Conservation (phyloP, 257 asterid species). For the Forsythia suspensa region DNA sequence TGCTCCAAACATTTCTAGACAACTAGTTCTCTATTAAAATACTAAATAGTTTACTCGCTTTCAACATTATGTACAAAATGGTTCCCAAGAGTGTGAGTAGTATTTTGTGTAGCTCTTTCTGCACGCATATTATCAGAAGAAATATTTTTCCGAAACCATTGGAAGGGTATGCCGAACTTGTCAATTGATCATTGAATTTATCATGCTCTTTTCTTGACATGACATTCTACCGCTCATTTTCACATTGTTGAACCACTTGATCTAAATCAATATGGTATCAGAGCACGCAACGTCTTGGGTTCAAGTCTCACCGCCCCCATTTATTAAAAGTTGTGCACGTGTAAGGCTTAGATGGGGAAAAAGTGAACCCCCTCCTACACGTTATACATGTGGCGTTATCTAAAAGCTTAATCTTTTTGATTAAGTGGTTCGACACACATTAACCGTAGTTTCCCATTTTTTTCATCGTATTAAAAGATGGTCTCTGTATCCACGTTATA, state of each 20-base stretch:
- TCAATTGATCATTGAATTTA: slow-evolving; percentile 6
- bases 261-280: no score
- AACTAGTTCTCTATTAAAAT: not conserved
- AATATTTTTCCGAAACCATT: not conserved
- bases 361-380: no score
- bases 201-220: not conserved
- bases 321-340: no score
- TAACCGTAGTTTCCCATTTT: slow-evolving; percentile 5
- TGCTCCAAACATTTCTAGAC: not conserved
- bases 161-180: slow-evolving; percentile 1
- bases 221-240: slow-evolving; percentile 15
- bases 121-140: not conserved
- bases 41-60: not conserved
- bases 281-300: no score
- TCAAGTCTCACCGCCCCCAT: no score
- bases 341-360: no score
- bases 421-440: no score
- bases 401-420: no score
- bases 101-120: not conserved
- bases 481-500: not conserved
- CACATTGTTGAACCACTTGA: no score
- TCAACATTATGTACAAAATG: not conserved
- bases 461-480: not conserved
- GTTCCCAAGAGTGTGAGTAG: not conserved
- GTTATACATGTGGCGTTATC: no score